Conservation (phyloP, 2,329 filamentous ascomycete species). For the Monosporascus cannonballus region DNA sequence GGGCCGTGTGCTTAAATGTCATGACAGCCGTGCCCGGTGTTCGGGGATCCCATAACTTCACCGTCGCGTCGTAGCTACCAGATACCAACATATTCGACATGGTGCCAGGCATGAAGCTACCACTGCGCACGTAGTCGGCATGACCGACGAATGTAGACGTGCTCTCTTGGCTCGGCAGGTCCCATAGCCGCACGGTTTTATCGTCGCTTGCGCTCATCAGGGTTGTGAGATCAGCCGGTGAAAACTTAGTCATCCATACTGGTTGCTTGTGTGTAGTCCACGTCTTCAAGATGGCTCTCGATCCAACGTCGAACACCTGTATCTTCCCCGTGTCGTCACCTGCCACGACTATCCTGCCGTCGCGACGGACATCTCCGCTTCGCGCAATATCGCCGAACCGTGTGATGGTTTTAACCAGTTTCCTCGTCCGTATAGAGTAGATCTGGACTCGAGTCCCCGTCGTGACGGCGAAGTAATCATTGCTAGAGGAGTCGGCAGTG, state of each 20-base stretch:
- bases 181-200: constrained; percentile 88
- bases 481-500: constrained; percentile 41
- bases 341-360: constrained; percentile 83
- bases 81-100: constrained; percentile 75
- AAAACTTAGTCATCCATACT: constrained; percentile 87
- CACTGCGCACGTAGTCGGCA: constrained; percentile 84
- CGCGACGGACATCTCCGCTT: constrained; percentile 79
- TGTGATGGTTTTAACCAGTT: constrained; percentile 88
- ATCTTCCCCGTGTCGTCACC: constrained; percentile 89
- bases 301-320: constrained; percentile 88
- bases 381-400: constrained; percentile 89
- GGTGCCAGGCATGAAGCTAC: constrained; percentile 72
- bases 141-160: constrained; percentile 79
- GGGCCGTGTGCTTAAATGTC: constrained; percentile 89
- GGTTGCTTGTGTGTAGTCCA: constrained; percentile 94
- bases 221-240: constrained; percentile 77
- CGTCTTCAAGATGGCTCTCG: constrained; percentile 86
- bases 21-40: constrained; percentile 65
- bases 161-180: constrained; percentile 74
- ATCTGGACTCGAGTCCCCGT: constrained; percentile 89
- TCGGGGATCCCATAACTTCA: constrained; percentile 88
- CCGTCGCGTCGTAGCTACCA: constrained; percentile 91
- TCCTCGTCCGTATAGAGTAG: constrained; percentile 86
- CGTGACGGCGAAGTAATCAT: constrained; percentile 85
- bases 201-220: constrained; percentile 91